Base-by-base conservation (phyloP, 306 rosid genomes). In the Cicer pinnatifidum region DNA sequence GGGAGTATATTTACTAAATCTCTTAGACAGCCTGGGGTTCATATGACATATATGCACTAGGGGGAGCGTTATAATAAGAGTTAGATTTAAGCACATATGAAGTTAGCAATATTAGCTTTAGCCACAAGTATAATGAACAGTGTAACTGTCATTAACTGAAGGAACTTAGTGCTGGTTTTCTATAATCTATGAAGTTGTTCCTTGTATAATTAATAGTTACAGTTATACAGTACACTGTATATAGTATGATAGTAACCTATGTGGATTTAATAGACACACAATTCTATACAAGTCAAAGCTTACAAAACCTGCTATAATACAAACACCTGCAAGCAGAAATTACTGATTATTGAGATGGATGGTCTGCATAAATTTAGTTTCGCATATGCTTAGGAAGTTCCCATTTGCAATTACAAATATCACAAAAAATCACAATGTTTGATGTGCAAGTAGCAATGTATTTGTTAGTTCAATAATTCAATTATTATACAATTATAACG, bases 341-440 rank as follows among this genome's bases (percentile, higher is more conserved):
- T 19, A 45, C 40, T 45, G 56, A 46, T 67, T 57, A 72, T 63
- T 11, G 52, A 65, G 69, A 72, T 40, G 17, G 59, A 56, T 10
- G 16, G 39, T 33, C 45, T 37, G 11, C 39, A 69, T 40, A 68
- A 73, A 46, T 45, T 62, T 17, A 28, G 48, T 48, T 75, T 44
- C 67, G n/a, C 40, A 6, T 67, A 19, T 35, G 44, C 20, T 28
- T 54, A 17, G 71, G 57, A 47, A 46, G 44, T 43, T 56, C 75
- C 60, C 70, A 47, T 64, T 11, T 51, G 13, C 15, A 16, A 54
- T 33, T 58, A 15, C 66, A 17, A 41, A 75, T 43, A 75, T 19
- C 12, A 64, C 19, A 44, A 48, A 3, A 77, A 75, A 77, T 46
- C 69, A 43, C 7, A 58, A 46, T 43, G 78, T 11, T 76, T 62